Conservation (phyloP, 2,329 filamentous ascomycete genomes). For the Didymellaceae sp. region DNA sequence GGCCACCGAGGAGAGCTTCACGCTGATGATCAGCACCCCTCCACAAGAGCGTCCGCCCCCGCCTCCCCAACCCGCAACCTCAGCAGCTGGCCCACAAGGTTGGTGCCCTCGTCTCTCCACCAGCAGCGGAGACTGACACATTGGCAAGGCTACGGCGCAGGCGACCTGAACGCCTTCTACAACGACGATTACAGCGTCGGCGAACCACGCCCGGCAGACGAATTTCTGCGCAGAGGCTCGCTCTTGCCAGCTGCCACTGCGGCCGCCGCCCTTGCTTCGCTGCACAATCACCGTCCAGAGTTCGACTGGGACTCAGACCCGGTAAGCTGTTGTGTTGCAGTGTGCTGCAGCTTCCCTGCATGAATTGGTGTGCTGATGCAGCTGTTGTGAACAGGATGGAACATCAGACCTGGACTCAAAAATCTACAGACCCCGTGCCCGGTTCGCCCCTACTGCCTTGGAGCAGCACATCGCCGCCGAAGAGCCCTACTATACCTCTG, state of each 20-base stretch:
- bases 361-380: slow-evolving; percentile 26
- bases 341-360: slow-evolving; percentile 13
- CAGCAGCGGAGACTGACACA: slow-evolving; percentile 45
- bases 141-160: slow-evolving; percentile 54
- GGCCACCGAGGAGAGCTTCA: slow-evolving; percentile 94
- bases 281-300: slow-evolving; percentile 80
- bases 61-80: slow-evolving; percentile 52
- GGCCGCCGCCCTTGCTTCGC: slow-evolving; percentile 84
- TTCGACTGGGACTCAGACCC: slow-evolving; percentile 53
- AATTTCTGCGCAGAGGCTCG: slow-evolving; percentile 69
- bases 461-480: slow-evolving; percentile 73
- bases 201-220: slow-evolving; percentile 73
- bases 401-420: slow-evolving; percentile 49
- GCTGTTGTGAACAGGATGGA: slow-evolving; percentile 40
- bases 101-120: slow-evolving; percentile 37
- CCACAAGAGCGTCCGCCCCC: slow-evolving; percentile 73
- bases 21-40: slow-evolving; percentile 92
- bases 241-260: slow-evolving; percentile 75
- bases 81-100: slow-evolving; percentile 45
- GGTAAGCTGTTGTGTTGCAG: slow-evolving; percentile 32
- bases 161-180: slow-evolving; percentile 71
- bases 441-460: slow-evolving; percentile 54
- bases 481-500: slow-evolving; percentile 52
- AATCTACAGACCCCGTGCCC: slow-evolving; percentile 47
- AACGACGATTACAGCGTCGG: slow-evolving; percentile 70